These are phyloP conservation scores for Lepidium didymum DNA, from an alignment of 345 rosid species.

Conservation along the genomic window DNA sequence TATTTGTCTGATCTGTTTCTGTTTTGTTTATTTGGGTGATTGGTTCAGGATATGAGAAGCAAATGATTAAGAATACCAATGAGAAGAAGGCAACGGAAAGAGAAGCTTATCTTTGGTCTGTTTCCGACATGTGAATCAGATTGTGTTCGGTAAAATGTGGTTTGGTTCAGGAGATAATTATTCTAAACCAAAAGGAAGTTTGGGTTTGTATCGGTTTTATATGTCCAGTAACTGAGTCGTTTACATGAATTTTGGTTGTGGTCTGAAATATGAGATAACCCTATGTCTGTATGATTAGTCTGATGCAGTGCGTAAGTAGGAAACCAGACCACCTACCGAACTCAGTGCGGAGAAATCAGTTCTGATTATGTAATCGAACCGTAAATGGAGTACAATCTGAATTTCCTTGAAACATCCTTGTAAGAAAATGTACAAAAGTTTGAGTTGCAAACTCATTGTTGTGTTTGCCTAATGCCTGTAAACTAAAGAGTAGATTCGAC, in stretches of 20 bases:
- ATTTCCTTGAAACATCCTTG: not conserved
- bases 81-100: conserved; percentile 79
- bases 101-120: conserved; percentile 95
- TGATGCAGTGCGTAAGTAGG: not conserved
- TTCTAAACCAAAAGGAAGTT: not conserved
- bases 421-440: not conserved
- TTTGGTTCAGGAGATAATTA: not conserved
- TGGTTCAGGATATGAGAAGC: conserved; percentile 66
- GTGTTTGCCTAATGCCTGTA: not conserved
- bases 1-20: not conserved
- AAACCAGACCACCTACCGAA: not conserved
- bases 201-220: not conserved
- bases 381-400: not conserved
- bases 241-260: not conserved
- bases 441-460: not conserved
- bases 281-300: not conserved
- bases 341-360: not conserved
- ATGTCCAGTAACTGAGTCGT: not conserved
- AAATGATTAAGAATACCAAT: conserved; percentile 48
- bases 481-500: not conserved
- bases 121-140: conserved; percentile 64
- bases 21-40: not conserved
- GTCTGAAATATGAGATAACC: not conserved
- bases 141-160: not conserved
- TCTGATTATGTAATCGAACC: not conserved